These are phyloP conservation scores for Tripterygium wilfordii DNA, from an alignment of 177 flowering plant genomes.

Conservation along the genomic window DNA sequence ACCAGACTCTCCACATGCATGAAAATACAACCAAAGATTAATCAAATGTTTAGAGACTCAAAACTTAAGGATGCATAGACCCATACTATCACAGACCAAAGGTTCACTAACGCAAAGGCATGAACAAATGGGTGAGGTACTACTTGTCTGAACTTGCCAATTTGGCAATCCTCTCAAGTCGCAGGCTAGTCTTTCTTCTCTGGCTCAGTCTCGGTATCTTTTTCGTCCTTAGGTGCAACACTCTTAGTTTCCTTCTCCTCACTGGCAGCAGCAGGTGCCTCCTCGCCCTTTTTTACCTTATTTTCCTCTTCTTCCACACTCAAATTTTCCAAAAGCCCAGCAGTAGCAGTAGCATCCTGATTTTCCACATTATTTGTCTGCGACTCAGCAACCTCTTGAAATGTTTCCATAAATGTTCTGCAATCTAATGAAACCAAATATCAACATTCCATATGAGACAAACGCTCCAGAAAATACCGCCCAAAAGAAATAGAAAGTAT, in stretches of 20 bases:
- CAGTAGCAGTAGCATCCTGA: slow-evolving; percentile 44
- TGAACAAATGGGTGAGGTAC: too few relatives aligned
- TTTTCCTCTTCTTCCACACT: slow-evolving; percentile 40
- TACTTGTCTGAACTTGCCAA: too few relatives aligned
- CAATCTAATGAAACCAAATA: slow-evolving; percentile 31
- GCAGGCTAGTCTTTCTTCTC: slow-evolving; percentile 23
- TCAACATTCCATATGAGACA: not conserved
- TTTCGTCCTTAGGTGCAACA: too few relatives aligned
- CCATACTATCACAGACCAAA: slow-evolving; percentile 6
- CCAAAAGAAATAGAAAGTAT: too few relatives aligned
- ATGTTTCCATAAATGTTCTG: slow-evolving; percentile 48
- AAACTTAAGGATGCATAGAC: slow-evolving; percentile 4
- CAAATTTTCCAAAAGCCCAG: slow-evolving; percentile 57
- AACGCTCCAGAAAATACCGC: too few relatives aligned
- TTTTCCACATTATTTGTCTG: slow-evolving; percentile 33
- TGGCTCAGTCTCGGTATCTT: too few relatives aligned
- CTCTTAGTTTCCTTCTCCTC: slow-evolving; percentile 17
- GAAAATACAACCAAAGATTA: slow-evolving; percentile 12
- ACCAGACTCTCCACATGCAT: slow-evolving; percentile 11
- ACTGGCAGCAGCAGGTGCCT: too few relatives aligned
- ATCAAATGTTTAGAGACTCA: slow-evolving; percentile 12
- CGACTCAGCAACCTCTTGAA: slow-evolving; percentile 60
- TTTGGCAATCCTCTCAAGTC: slow-evolving; percentile 14
- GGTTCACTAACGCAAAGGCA: slow-evolving; percentile 1
- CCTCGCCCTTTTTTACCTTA: not conserved